Conservation (phyloP, 148 eudicot genomes). For the Rheum nobile region DNA sequence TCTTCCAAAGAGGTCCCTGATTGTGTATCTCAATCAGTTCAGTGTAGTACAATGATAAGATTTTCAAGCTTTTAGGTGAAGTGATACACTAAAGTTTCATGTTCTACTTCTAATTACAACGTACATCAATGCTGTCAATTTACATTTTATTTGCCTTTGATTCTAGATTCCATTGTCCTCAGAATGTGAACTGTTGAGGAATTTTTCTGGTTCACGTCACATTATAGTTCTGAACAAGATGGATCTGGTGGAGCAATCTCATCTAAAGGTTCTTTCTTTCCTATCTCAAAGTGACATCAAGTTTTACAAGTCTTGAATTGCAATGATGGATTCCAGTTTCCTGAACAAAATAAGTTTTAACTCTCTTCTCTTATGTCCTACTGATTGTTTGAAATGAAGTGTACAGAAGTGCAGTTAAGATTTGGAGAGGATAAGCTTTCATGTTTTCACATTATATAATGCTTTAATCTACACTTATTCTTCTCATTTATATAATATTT, state of each 20-base stretch:
- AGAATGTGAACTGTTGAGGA: constrained; percentile 35
- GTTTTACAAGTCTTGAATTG: background rate
- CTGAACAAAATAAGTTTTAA: too few relatives aligned
- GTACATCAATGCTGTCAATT: background rate
- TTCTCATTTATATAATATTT: background rate
- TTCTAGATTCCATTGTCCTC: constrained; percentile 73
- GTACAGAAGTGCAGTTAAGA: background rate
- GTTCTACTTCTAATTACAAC: background rate
- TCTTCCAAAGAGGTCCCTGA: background rate
- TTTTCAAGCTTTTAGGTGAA: background rate
- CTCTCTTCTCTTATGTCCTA: background rate
- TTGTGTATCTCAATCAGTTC: background rate
- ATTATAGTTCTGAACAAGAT: constrained; percentile 63
- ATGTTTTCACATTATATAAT: background rate
- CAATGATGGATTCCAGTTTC: background rate
- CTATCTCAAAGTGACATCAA: background rate
- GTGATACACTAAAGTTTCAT: background rate
- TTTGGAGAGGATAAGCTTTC: background rate
- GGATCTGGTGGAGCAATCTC: constrained; percentile 51
- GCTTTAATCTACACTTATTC: background rate
- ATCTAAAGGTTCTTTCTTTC: constrained; percentile 32
- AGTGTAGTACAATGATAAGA: background rate
- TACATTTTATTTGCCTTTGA: background rate
- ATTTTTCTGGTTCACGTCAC: constrained; percentile 32
- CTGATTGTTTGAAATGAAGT: background rate